A percentile compares a stretch with the other conserved stretches of the same genome.
Conservation (phyloP, 768 basidiomycete species). For the Neoboletus brunneissimus region DNA sequence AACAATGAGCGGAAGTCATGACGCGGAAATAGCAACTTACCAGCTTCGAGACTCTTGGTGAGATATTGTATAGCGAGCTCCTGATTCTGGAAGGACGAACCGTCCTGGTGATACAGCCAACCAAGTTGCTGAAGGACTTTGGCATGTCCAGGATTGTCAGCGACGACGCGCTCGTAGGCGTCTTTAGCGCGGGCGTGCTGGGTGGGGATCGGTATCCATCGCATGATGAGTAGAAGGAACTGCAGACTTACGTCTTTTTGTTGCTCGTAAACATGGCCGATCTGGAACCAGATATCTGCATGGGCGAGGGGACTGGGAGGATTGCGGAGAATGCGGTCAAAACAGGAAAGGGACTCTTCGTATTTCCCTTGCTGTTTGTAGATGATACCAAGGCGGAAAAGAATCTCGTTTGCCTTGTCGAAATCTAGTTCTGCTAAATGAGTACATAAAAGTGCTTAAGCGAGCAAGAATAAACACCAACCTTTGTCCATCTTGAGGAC, state of each 20-base stretch:
- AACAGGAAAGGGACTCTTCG: constrained; percentile 82
- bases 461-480: constrained; percentile 34
- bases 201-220: constrained; percentile 11
- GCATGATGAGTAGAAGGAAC: not conserved
- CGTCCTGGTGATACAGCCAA: constrained; percentile 96
- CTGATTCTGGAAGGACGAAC: constrained; percentile 93
- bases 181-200: constrained; percentile 90
- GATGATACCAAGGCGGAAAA: constrained; percentile 97
- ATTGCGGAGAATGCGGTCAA: constrained; percentile 93
- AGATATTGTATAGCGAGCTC: constrained; percentile 91
- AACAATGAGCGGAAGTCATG: not conserved
- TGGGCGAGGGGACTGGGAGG: constrained; percentile 95
- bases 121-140: constrained; percentile 98
- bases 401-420: constrained; percentile 97
- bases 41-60: constrained; percentile 93
- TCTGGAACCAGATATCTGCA: constrained; percentile 99
- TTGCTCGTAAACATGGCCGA: constrained; percentile 97
- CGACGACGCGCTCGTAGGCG: constrained; percentile 93
- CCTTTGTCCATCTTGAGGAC: constrained; percentile 97
- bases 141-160: constrained; percentile 90
- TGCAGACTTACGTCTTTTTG: constrained; percentile 78
- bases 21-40: constrained; percentile 42
- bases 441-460: constrained; percentile 25
- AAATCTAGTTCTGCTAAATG: constrained; percentile 61
- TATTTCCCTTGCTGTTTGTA: constrained; percentile 99